Evolutionary conservation across 306 rosid species (phyloP).

Genomic region (Ziziphus jujuba): DNA sequence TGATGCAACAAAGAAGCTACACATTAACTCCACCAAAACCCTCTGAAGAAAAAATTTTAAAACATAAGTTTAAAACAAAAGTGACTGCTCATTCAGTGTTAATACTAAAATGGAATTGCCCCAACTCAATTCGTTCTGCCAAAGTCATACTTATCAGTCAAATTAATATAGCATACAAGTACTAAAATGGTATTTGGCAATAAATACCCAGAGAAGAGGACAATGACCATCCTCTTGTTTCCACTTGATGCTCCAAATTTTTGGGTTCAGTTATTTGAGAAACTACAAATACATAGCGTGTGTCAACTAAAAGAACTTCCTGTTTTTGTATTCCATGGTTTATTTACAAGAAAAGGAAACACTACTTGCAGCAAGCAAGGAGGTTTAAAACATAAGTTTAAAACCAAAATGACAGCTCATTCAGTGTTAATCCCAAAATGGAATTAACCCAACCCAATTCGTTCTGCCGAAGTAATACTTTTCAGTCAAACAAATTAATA

Average conservation of each 20-base stretch:
- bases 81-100: not conserved
- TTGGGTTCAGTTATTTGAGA: not conserved
- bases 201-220: not conserved
- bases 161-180: too few relatives aligned
- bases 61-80: not conserved
- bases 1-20: constrained; percentile 97
- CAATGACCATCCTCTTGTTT: not conserved
- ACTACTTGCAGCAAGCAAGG: too few relatives aligned
- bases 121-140: not conserved
- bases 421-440: not conserved
- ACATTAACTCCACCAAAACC: constrained; percentile 86
- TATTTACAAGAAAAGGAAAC: not conserved
- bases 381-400: not conserved
- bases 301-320: not conserved
- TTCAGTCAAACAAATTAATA: not conserved
- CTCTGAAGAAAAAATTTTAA: constrained; percentile 52
- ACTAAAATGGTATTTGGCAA: not conserved
- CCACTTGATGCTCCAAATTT: not conserved
- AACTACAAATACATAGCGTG: not conserved
- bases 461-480: not conserved
- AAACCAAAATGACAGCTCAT: not conserved
- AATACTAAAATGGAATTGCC: not conserved
- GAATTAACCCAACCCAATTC: not conserved
- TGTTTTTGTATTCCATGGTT: not conserved
- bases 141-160: not conserved